Evolutionary conservation across 257 asterid species (phyloP).

Genomic region (Nicotiana tabacum): DNA sequence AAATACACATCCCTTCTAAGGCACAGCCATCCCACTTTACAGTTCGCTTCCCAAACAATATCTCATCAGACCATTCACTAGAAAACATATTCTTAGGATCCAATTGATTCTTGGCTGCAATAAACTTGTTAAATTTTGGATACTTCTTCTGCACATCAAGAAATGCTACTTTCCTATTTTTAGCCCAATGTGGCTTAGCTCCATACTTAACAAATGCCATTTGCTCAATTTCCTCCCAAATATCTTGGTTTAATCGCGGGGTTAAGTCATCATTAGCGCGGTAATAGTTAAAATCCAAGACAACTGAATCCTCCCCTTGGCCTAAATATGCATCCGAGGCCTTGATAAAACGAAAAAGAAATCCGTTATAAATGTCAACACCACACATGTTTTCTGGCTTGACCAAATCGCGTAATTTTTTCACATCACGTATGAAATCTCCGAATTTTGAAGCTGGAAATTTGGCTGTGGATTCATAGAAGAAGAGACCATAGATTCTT

Average conservation of each 20-base stretch:
- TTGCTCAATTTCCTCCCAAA: slow-evolving; percentile 89
- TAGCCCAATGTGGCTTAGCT: slow-evolving; percentile 86
- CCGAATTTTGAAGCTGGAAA: slow-evolving; percentile 35
- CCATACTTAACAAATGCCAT: slow-evolving; percentile 63
- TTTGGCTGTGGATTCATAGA: slow-evolving; percentile 67
- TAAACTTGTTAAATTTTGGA: slow-evolving; percentile 35
- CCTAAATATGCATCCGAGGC: slow-evolving; percentile 61
- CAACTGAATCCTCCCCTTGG: slow-evolving; percentile 53
- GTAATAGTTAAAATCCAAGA: slow-evolving; percentile 62
- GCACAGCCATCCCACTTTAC: slow-evolving; percentile 60
- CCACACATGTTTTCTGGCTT: slow-evolving; percentile 66
- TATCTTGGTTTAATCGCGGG: slow-evolving; percentile 55
- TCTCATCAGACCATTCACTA: slow-evolving; percentile 50
- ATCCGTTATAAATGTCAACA: slow-evolving; percentile 68
- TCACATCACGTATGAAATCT: slow-evolving; percentile 47
- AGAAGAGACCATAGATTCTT: slow-evolving; percentile 53
- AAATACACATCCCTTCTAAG: slow-evolving; percentile 66
- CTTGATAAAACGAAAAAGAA: slow-evolving; percentile 54
- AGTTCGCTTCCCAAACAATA: slow-evolving; percentile 34
- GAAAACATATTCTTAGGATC: slow-evolving; percentile 55
- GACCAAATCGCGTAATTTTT: slow-evolving; percentile 36
- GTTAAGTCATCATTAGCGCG: slow-evolving; percentile 44
- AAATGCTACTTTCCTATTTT: slow-evolving; percentile 64
- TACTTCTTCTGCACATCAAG: slow-evolving; percentile 40
- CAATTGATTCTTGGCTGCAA: slow-evolving; percentile 34